phyloP scores from a whole-genome alignment of 148 eudicot genomes.

The Silene conica region DNA sequence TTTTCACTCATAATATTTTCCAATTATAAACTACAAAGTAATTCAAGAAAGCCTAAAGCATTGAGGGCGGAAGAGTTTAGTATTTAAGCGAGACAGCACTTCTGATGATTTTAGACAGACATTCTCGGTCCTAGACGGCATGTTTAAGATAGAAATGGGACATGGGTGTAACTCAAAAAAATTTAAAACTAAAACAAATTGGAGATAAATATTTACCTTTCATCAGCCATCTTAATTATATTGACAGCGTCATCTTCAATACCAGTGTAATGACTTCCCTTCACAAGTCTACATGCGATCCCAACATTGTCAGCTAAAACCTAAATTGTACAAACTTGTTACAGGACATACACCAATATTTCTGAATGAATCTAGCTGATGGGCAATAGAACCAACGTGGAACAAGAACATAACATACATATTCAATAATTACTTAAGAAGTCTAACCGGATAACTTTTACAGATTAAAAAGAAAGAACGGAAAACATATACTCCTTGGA shows the following conservation, averaged over 20 bases:
- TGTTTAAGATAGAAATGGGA: background rate
- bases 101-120: background rate
- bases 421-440: background rate
- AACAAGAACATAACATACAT: constrained; percentile 6
- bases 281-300: constrained; percentile 80
- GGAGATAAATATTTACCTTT: constrained; percentile 39
- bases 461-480: background rate
- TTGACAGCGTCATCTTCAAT: constrained; percentile 91
- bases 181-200: background rate
- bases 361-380: constrained; percentile 5
- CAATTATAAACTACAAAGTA: background rate
- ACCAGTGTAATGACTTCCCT: constrained; percentile 97
- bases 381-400: background rate
- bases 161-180: background rate
- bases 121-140: background rate
- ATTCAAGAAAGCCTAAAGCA: background rate
- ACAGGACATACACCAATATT: constrained; percentile 13
- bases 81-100: background rate
- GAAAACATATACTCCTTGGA: background rate
- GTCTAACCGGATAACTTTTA: background rate
- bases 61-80: background rate
- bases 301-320: constrained; percentile 91
- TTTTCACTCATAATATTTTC: background rate
- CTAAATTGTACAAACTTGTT: constrained; percentile 36
- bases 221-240: constrained; percentile 76